Conservation (phyloP, 1,284 basidiomycete species). For the Abortiporus biennis region DNA sequence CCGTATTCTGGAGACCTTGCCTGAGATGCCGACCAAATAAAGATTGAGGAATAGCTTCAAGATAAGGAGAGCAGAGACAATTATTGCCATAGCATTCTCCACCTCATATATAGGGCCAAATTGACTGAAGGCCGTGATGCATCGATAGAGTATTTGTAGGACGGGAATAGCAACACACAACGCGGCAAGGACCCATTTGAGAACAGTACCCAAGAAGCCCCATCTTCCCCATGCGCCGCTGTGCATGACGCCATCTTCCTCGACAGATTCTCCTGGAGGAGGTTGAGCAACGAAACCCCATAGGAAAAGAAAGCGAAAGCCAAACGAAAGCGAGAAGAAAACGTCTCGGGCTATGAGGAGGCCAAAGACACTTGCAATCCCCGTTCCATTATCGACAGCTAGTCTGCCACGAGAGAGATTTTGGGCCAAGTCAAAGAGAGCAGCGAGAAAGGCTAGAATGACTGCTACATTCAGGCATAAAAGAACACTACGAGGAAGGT, state of each 20-base stretch:
- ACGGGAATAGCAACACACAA: slow-evolving; percentile 37
- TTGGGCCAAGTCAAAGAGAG: slow-evolving; percentile 59
- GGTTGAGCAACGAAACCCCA: slow-evolving; percentile 60
- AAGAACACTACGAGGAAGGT: slow-evolving; percentile 32
- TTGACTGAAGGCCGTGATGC: slow-evolving; percentile 33
- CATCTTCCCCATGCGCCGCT: slow-evolving; percentile 60
- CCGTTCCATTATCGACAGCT: slow-evolving; percentile 19
- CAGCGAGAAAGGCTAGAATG: slow-evolving; percentile 55
- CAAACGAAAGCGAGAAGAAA: slow-evolving; percentile 48
- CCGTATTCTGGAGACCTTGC: slow-evolving; percentile 24
- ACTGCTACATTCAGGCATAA: slow-evolving; percentile 51
- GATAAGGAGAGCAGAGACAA: slow-evolving; percentile 51
- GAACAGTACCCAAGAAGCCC: slow-evolving; percentile 45
- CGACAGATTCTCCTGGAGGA: slow-evolving; percentile 43
- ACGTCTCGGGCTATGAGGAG: slow-evolving; percentile 54
- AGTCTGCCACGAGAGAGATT: slow-evolving; percentile 36
- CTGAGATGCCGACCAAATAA: slow-evolving; percentile 28
- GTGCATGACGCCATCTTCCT: slow-evolving; percentile 27
- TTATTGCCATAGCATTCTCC: slow-evolving; percentile 51
- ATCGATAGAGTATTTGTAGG: slow-evolving; percentile 62
- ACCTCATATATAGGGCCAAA: slow-evolving; percentile 50
- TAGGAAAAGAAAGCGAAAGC: slow-evolving; percentile 58
- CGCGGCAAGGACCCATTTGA: slow-evolving; percentile 44
- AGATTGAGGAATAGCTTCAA: slow-evolving; percentile 59
- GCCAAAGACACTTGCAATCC: slow-evolving; percentile 28